Evolutionary conservation across 2,329 filamentous ascomycete species (phyloP).

Genomic region (Trichoderma simmonsii): DNA sequence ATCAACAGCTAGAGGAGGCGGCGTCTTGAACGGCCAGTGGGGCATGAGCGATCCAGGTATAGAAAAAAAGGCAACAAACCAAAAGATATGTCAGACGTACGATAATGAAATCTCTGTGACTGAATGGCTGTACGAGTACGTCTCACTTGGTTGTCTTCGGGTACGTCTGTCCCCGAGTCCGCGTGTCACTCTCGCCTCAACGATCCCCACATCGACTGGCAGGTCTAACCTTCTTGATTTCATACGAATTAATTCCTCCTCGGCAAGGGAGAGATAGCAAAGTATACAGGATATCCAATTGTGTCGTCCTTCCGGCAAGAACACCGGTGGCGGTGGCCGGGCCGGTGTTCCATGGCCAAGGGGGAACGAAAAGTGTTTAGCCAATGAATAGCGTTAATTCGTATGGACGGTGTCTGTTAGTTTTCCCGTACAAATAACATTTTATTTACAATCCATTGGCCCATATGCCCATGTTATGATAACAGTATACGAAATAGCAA

Average conservation of each 20-base stretch:
- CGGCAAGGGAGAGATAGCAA: not conserved
- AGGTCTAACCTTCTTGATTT: not conserved
- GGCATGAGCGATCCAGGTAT: not conserved
- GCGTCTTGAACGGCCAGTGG: not conserved
- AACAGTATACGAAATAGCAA: not conserved
- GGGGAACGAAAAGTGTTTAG: not conserved
- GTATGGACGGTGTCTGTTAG: not conserved
- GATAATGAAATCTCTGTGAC: not conserved
- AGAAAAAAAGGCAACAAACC: not conserved
- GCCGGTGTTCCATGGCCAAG: not conserved
- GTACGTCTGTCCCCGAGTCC: not conserved
- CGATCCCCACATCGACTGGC: not conserved
- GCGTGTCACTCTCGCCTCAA: not conserved
- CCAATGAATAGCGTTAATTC: not conserved
- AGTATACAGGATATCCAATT: not conserved
- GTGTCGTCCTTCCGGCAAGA: not conserved
- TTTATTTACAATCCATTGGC: not conserved
- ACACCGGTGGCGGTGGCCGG: not conserved
- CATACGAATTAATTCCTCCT: not conserved
- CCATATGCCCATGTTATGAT: not conserved
- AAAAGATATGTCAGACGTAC: not conserved
- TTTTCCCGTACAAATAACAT: not conserved
- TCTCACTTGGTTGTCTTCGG: not conserved
- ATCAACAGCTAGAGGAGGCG: not conserved
- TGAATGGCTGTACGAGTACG: too few relatives aligned